Evolutionary conservation across 176 grass and related monocot genomes (phyloP), one percentile per base, ranked within the genome.

Genomic region (Aegilops umbellulata): DNA sequence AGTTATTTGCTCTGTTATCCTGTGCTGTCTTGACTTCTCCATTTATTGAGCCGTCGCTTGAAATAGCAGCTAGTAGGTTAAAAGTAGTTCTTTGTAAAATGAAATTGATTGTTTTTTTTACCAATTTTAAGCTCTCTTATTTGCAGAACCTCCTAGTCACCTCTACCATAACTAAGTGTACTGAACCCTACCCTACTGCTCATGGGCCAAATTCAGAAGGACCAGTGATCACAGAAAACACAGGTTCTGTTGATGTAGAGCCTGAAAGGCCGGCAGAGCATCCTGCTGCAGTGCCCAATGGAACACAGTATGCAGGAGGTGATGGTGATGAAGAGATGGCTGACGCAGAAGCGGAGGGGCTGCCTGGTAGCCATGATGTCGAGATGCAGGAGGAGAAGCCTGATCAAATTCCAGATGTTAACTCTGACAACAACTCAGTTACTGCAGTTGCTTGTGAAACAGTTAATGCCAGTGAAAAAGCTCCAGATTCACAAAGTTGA

Each of bases 101-200:
- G 26, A 46, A 65, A 69, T 29, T 10, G 16, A 69, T 69, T 16
- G 15, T 75, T 19, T 13, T 85, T 76, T 13, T 85, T 76, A 73
- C 34, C 30, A 63, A 86, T 87, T 81, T 20, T 32, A 49, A 58
- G 41, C 30, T 83, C 27, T 88, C 67, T 66, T 89, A 58, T 78
- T 80, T 88, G 44, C 78, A 99, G 94, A 99, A 94, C 84, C 90
- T 99, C 25, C 90, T 96, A 80, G 94, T 99, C 47, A 99, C 97
- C 51, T 92, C 93, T 80, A 99, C 92, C 11, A 72, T 99, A 31
- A 74, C 84, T 12, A 99, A 63, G 86, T 96, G 88, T 79, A 94
- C 85, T 1, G 92, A 96, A 22, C 92, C 92, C 19, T 94, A 96
- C 78, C 97, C 90, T 17, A 77, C 81, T 74, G 85, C 85, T 67